Evolutionary conservation across 148 eudicot species (phyloP).

Genomic region (Diospyros kaki): DNA sequence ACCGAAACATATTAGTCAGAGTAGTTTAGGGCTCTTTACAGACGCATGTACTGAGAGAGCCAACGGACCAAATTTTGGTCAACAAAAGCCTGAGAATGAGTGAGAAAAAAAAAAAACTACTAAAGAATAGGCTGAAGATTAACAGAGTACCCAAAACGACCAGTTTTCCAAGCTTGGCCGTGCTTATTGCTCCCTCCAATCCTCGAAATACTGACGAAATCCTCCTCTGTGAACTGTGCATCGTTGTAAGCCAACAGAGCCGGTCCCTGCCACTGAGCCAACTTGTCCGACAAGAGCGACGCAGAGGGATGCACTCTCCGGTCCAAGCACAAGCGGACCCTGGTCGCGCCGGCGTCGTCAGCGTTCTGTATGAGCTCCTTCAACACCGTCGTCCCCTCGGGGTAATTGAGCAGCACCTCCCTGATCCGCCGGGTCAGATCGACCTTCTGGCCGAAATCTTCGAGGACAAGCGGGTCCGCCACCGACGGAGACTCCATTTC

Average conservation of each 20-base stretch:
- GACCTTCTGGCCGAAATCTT: conserved; percentile 96
- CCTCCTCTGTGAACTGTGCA: conserved; percentile 84
- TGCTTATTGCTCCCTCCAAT: conserved; percentile 89
- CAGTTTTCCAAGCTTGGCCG: conserved; percentile 83
- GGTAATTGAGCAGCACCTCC: conserved; percentile 81
- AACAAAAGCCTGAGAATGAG: too few species aligned
- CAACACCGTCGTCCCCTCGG: conserved; percentile 89
- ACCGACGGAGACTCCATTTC: conserved; percentile 21
- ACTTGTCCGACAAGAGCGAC: conserved; percentile 48
- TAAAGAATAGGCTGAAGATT: not conserved
- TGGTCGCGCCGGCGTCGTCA: conserved; percentile 94
- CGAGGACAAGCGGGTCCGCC: conserved; percentile 38
- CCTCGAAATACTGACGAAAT: conserved; percentile 89
- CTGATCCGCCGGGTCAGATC: conserved; percentile 90
- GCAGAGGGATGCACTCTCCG: conserved; percentile 51
- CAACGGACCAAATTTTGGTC: not conserved
- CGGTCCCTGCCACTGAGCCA: conserved; percentile 92
- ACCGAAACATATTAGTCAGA: too few species aligned
- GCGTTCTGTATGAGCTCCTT: conserved; percentile 97
- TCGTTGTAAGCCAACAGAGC: conserved; percentile 78
- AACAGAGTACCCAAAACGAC: conserved; percentile 81
- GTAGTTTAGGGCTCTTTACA: too few species aligned
- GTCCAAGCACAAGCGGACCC: conserved; percentile 75
- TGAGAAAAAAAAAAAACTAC: not conserved
- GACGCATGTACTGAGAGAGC: not conserved